A percentile compares a stretch with the other conserved stretches of the same genome.
Evolutionary conservation across 768 basidiomycete genomes (phyloP).

Genomic region (Psilocybe tampanensis): DNA sequence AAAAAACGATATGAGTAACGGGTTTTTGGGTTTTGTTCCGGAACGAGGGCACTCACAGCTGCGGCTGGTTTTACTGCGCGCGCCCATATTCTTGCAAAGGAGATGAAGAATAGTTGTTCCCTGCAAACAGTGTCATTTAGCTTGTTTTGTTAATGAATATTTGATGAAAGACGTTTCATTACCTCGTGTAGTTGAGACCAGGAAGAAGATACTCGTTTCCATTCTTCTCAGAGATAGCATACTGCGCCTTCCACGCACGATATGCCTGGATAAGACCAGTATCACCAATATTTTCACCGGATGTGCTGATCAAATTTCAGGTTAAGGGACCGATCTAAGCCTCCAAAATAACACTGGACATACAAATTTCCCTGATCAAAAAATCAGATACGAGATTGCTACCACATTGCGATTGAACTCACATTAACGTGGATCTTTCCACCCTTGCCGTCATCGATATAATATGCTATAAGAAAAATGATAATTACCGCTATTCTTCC

Average conservation of each 20-base stretch:
- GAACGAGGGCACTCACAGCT: conserved; percentile 49
- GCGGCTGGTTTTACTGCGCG: conserved; percentile 77
- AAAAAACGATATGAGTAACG: conserved; percentile 2
- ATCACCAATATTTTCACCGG: conserved; percentile 92
- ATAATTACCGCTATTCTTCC: neutral
- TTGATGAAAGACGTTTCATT: conserved; percentile 8
- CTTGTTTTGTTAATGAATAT: neutral
- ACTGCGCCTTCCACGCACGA: conserved; percentile 89
- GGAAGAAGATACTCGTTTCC: conserved; percentile 79
- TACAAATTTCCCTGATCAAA: conserved; percentile 72
- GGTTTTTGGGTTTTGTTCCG: neutral
- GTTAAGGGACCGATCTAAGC: neutral
- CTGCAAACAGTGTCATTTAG: conserved; percentile 35
- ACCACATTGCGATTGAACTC: conserved; percentile 16
- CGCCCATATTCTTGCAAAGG: conserved; percentile 89
- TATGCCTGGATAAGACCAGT: conserved; percentile 84
- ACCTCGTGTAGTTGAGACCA: conserved; percentile 78
- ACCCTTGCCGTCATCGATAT: conserved; percentile 84
- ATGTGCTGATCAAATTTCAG: conserved; percentile 57
- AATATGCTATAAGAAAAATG: conserved; percentile 56
- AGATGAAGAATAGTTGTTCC: conserved; percentile 94
- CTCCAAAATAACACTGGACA: conserved; percentile 19
- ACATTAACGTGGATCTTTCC: conserved; percentile 86
- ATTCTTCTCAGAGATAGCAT: conserved; percentile 52
- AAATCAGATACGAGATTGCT: neutral